Evolutionary conservation across 2,329 filamentous ascomycete genomes (phyloP), one percentile per base, ranked within the genome.

Genomic region (Davidsoniella australis): DNA sequence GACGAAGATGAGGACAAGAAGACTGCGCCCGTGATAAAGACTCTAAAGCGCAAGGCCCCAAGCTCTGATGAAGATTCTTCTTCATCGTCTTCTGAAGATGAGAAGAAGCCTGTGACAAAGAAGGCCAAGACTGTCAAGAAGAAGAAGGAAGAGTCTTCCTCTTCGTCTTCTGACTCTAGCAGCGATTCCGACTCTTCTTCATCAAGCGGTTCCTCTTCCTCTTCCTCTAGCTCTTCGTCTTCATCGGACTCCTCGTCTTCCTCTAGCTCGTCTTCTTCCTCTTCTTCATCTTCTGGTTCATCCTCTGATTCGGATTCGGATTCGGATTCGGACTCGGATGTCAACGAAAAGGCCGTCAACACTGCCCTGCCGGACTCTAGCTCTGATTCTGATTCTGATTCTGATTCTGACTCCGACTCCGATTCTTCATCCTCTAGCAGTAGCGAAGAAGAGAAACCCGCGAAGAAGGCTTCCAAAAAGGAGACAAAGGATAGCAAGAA

Each of bases 121-220:
- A 78, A 75, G 62, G 61, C 61, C 54, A 70, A 68, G 60, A 66
- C 63, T 26, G 58, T 36, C 63, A 60, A 39, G 56, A 57, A 43
- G 33, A 80, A 80, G 66, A 78, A 76, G 62, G 60, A 48, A 23
- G 46, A 48, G 12, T 44, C 45, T 14, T 44, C 49, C 10, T 43
- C 45, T 42, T 47, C 40, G 36, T 63, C 60, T 7, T 33, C 36
- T 26, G 48, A 56, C 1, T 23, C 20, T 23, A 23, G 20, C 20
- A 23, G 20, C 20, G 20, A 23, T 5, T 23, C 20, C 5, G 54
- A 57, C 29, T 55, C 57, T 4, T 56, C 56, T 5, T 60, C 58
- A 9, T 55, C 58, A 23, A 40, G 33, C 33, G 23, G 10, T 36
- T 63, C 60, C 5, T 58, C 57, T 29, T 38, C 20, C 20, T 51